Evolutionary conservation across 2,329 filamentous ascomycete species (phyloP), one percentile per base, ranked within the genome.

Genomic region (Alternaria alternata): DNA sequence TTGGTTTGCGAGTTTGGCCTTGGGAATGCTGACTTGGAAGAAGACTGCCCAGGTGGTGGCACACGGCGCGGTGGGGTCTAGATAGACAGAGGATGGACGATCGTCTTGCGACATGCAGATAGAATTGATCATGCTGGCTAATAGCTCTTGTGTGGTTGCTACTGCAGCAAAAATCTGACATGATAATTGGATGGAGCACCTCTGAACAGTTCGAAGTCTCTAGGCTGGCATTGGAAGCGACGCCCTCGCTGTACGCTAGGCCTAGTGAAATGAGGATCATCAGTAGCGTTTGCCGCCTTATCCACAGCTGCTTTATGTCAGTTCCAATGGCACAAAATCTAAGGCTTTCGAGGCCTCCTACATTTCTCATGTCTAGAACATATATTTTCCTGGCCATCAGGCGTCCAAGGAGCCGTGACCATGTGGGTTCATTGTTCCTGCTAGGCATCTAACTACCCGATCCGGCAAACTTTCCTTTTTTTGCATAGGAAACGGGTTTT

Each of bases 1-100:
- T 72, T 93, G 90, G 90, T 84, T 92, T 44, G 85, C 80, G 16
- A 90, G 88, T 49, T 68, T 64, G 51, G 32, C 62, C 2, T 53
- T 64, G 54, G 66, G 62, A 6, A 22, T 71, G n/a, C 16, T 61
- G 44, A 54, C 34, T 1, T 47, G 49, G 41, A 58, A 18, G 48
- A 47, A 41, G 18, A 18, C 28, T 34, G 18, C 18, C 18, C 18
- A 18, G 18, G 18, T 18, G 18, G 32, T 16, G n/a, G 24, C 8
- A 16, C 41, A 12, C 12, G 8, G 5, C 34, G 32, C 26, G 28
- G 11, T 14, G 20, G n/a, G 7, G 44, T 26, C 16, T 32, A 18
- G 1, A 36, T 36, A 7, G 11, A 11, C 6, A 2, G 14, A 5
- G 7, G 9, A 28, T 20, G 11, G 22, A 32, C 32, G 11, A 24